Conservation (phyloP, 208 protist genomes). For the Leishmania braziliensis region DNA sequence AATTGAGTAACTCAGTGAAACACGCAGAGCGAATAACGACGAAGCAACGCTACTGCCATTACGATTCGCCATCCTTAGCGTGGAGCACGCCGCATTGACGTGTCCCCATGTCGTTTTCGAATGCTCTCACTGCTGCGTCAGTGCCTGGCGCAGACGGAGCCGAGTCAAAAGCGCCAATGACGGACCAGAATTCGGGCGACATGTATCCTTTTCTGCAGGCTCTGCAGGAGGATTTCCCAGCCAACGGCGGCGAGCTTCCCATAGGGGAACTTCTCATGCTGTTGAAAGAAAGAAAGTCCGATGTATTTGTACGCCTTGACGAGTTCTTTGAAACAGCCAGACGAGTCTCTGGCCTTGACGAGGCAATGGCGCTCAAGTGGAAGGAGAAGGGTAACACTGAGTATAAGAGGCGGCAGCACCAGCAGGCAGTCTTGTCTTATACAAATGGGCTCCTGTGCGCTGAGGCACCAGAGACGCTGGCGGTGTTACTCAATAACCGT, state of each 20-base stretch:
- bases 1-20: neutral
- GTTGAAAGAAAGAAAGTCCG: slow-evolving; percentile 34
- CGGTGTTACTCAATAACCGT: slow-evolving; percentile 75
- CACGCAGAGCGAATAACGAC: neutral
- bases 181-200: slow-evolving; percentile 59
- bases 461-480: slow-evolving; percentile 59
- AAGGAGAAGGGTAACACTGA: slow-evolving; percentile 80
- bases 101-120: neutral
- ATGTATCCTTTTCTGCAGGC: slow-evolving; percentile 40
- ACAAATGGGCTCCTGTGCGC: slow-evolving; percentile 81
- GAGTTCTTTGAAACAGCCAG: slow-evolving; percentile 34
- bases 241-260: slow-evolving; percentile 45
- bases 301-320: slow-evolving; percentile 44
- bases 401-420: slow-evolving; percentile 44
- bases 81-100: neutral
- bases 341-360: slow-evolving; percentile 44
- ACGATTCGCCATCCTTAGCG: neutral
- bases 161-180: neutral
- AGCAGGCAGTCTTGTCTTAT: slow-evolving; percentile 66
- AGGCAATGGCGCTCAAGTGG: slow-evolving; percentile 67
- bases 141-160: neutral
- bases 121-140: neutral
- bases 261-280: slow-evolving; percentile 48
- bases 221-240: slow-evolving; percentile 35
- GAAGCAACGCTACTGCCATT: neutral